Percentiles rank a stretch among this genome's conserved stretches.
These are phyloP conservation scores for Coriolopsis trogii DNA, from an alignment of 1,284 basidiomycete genomes.

Conservation along the genomic window DNA sequence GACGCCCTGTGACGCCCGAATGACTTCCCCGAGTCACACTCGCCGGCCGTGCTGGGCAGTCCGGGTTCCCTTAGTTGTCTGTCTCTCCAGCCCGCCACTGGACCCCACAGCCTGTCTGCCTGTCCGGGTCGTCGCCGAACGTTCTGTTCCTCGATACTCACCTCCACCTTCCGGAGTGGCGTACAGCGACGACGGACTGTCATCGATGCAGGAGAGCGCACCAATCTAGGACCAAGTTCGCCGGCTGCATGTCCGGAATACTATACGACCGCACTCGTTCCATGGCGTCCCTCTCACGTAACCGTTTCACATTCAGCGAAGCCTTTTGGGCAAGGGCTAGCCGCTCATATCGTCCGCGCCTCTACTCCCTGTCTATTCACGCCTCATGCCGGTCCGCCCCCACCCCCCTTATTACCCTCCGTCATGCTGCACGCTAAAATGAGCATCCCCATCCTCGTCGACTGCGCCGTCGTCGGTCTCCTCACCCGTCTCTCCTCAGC, in stretches of 20 bases:
- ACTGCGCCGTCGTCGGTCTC: neutral
- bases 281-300: slow-evolving; percentile 5
- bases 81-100: too few relatives aligned
- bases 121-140: too few relatives aligned
- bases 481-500: neutral
- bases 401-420: slow-evolving; percentile 14
- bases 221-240: too few relatives aligned
- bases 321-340: slow-evolving; percentile 7
- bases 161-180: too few relatives aligned
- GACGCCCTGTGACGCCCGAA: neutral
- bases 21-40: too few relatives aligned
- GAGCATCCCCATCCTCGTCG: neutral
- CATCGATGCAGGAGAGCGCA: too few relatives aligned
- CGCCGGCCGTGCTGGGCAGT: neutral
- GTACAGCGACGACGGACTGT: too few relatives aligned
- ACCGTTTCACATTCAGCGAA: slow-evolving; percentile 1
- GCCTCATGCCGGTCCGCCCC: slow-evolving; percentile 7
- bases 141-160: too few relatives aligned
- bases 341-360: neutral
- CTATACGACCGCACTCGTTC: slow-evolving; percentile 3
- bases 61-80: too few relatives aligned
- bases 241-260: too few relatives aligned
- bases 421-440: slow-evolving; percentile 1
- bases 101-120: too few relatives aligned
- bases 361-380: slow-evolving; percentile 15